Conservation (phyloP, 371 early-diverging fungal genomes). For the Saksenaea vasiformis region DNA sequence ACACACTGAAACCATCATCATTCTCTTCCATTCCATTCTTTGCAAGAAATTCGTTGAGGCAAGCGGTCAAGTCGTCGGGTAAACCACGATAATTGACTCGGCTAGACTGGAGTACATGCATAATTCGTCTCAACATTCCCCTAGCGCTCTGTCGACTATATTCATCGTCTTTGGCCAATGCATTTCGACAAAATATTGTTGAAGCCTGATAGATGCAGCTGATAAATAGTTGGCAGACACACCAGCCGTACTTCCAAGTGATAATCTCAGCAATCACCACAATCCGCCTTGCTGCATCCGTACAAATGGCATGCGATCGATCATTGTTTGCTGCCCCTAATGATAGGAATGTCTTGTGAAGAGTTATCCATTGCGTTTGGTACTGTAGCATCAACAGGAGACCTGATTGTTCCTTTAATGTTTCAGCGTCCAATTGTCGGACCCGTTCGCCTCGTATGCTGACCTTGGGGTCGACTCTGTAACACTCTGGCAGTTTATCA, state of each 20-base stretch:
- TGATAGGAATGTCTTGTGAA: conserved; percentile 30
- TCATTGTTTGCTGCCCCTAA: conserved; percentile 7
- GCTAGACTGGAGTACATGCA: conserved; percentile 18
- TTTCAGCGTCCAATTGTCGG: conserved; percentile 11
- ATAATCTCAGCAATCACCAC: conserved; percentile 28
- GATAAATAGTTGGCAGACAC: conserved; percentile 34
- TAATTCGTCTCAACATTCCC: conserved; percentile 26
- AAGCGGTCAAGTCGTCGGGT: conserved; percentile 32
- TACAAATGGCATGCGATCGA: conserved; percentile 22
- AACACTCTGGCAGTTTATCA: conserved; percentile 10
- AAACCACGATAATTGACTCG: conserved; percentile 31
- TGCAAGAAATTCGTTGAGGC: conserved; percentile 29
- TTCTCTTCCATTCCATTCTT: conserved; percentile 18
- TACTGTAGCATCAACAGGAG: conserved; percentile 33
- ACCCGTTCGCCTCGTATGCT: conserved; percentile 4
- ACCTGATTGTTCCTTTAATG: conserved; percentile 22
- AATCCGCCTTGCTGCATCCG: conserved; percentile 23
- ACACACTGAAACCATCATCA: conserved; percentile 8
- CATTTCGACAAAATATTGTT: conserved; percentile 34
- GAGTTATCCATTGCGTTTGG: conserved; percentile 29
- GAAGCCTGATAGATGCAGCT: conserved; percentile 38
- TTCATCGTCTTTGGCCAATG: conserved; percentile 14
- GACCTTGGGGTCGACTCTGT: conserved; percentile 3
- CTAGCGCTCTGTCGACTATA: conserved; percentile 13
- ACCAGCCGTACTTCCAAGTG: conserved; percentile 32